Evolutionary conservation across 2,329 filamentous ascomycete genomes (phyloP), one percentile per base, ranked within the genome.

Genomic region (Fusarium abutilonis): DNA sequence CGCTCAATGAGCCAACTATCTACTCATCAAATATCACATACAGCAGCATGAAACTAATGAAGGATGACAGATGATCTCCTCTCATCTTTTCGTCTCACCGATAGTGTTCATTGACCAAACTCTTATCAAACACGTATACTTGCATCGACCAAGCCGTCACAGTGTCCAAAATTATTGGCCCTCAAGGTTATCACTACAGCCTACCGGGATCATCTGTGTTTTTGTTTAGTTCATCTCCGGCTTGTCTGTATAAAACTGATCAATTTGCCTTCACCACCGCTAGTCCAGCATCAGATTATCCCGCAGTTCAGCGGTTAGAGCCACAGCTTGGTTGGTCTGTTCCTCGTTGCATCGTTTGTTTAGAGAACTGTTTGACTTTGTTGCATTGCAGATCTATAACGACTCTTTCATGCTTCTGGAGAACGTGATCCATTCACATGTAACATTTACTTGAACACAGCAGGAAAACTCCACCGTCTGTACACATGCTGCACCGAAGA

Each of bases 361-460:
- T 34, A 34, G 26, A 50, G 19, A 15, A 40, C 9, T 21, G 28
- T 10, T 11, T 26, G 38, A 23, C 13, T 21, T 29, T 29, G 28
- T 9, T 38, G 4, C 15, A 3, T 40, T 38, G 32, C 45, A 35
- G 21, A 52, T 39, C 26, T 14, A 38, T 28, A 26, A 46, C 31
- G 23, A 38, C 36, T 43, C 40, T 10, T 26, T 17, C 21, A 14
- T 47, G 11, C 14, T 38, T 23, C 13, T 11, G 41, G 26, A 34
- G 43, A 35, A 19, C 56, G 43, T 36, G n/a, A 39, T 36, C 47
- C 31, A 32, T 64, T 64, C 51, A 61, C 51, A 57, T 64, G 53
- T 40, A 53, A 40, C 57, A 28, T 26, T 19, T 31, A 39, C 40
- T 17, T 19, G 39, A 57, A 44, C 52, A 53, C 56, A 45, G 23